Evolutionary conservation across 1,284 basidiomycete genomes (phyloP).

Genomic region (Apiotrichum gracile): DNA sequence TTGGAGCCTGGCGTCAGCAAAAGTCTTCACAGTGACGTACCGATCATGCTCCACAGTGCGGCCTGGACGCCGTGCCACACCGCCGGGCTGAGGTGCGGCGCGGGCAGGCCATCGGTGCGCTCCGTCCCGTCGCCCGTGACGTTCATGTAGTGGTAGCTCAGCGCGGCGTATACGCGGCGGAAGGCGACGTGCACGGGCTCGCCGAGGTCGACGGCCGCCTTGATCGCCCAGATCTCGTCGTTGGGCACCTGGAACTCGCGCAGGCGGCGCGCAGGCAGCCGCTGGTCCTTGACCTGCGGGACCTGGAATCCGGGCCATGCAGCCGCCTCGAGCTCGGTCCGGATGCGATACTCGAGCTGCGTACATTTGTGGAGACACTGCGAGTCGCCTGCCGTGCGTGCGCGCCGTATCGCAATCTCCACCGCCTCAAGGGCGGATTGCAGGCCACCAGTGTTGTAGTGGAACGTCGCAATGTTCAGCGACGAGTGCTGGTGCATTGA

Average conservation of each 20-base stretch:
- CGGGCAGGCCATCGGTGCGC: slow-evolving; percentile 8
- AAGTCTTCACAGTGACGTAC: slow-evolving; percentile 4
- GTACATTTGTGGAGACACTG: slow-evolving; percentile 41
- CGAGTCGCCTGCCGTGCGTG: slow-evolving; percentile 38
- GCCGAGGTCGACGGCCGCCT: slow-evolving; percentile 40
- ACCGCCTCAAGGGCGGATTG: slow-evolving; percentile 35
- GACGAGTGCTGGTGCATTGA: slow-evolving; percentile 43
- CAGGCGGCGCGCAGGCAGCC: slow-evolving; percentile 19
- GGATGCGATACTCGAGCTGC: slow-evolving; percentile 26
- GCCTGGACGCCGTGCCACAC: slow-evolving; percentile 39
- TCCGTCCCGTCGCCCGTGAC: background rate
- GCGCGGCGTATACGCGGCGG: slow-evolving; percentile 30
- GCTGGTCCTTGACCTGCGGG: slow-evolving; percentile 16
- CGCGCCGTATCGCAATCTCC: slow-evolving; percentile 42
- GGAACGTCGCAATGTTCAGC: slow-evolving; percentile 43
- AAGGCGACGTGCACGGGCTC: slow-evolving; percentile 41
- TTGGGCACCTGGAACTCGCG: slow-evolving; percentile 24
- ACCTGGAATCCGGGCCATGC: slow-evolving; percentile 15
- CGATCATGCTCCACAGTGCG: slow-evolving; percentile 33
- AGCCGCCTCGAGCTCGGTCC: slow-evolving; percentile 14
- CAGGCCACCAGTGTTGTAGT: slow-evolving; percentile 40
- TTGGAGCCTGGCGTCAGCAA: slow-evolving; percentile 21
- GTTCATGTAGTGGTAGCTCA: slow-evolving; percentile 8
- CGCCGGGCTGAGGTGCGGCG: slow-evolving; percentile 21
- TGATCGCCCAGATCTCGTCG: slow-evolving; percentile 43